Percentiles rank a stretch among this genome's conserved stretches.
phyloP scores from a whole-genome alignment of 2,329 filamentous ascomycete genomes.

The Epichloe gansuensis region DNA sequence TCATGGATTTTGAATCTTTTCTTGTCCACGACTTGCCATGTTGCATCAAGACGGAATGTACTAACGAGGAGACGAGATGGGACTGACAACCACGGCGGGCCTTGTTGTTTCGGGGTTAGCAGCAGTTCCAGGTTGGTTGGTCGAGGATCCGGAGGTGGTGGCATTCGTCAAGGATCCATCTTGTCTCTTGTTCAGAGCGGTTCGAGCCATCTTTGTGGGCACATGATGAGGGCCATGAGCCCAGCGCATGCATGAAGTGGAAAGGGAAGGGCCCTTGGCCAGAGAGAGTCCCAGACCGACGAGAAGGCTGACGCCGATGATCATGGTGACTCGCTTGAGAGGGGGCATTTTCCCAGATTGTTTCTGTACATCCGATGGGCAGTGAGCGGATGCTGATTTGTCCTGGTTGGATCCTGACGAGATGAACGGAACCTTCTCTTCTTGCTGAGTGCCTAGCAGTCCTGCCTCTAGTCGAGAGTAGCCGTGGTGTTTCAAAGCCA shows the following conservation, averaged over 20 bases:
- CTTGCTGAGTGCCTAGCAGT: conserved; percentile 11
- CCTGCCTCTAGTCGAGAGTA: conserved; percentile 12
- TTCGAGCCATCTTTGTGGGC: not conserved
- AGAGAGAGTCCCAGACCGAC: conserved; percentile 14
- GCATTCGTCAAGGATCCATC: not conserved
- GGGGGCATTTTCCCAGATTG: conserved; percentile 8
- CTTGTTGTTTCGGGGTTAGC: not conserved
- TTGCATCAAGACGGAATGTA: not conserved
- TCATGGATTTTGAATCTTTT: not conserved
- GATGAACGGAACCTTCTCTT: conserved; percentile 12
- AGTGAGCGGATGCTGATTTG: not conserved
- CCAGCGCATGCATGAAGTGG: conserved; percentile 1
- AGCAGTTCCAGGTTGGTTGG: not conserved
- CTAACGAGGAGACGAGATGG: conserved; percentile 1
- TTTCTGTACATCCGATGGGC: not conserved
- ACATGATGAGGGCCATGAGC: not conserved
- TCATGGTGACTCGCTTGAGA: conserved; percentile 7
- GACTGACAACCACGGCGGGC: not conserved
- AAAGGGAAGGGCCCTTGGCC: not conserved
- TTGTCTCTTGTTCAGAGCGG: conserved; percentile 3
- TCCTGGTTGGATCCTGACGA: conserved; percentile 1
- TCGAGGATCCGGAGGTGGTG: not conserved
- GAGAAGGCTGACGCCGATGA: conserved; percentile 15
- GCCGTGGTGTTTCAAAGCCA: not conserved
- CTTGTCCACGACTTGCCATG: not conserved